Evolutionary conservation across 345 rosid genomes (phyloP).

Genomic region (Citrus mangshanensis): DNA sequence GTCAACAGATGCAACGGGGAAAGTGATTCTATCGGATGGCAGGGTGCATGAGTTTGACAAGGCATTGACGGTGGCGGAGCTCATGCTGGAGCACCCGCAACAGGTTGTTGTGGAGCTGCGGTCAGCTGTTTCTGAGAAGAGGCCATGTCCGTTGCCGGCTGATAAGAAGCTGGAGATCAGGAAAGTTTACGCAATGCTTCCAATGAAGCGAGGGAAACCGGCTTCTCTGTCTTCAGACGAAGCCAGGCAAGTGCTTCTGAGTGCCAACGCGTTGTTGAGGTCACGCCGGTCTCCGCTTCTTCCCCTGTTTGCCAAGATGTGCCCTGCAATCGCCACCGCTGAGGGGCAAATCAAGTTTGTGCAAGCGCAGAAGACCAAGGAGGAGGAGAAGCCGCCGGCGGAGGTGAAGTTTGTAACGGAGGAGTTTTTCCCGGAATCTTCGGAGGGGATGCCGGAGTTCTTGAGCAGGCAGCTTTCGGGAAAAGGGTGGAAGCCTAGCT

Average conservation of each 20-base stretch:
- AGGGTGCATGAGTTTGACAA: conserved; percentile 43
- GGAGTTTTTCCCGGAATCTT: conserved; percentile 23
- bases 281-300: conserved; percentile 33
- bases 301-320: conserved; percentile 46
- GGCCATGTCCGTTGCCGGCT: conserved; percentile 66
- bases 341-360: conserved; percentile 10
- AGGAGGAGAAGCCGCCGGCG: conserved; percentile 4
- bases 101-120: conserved; percentile 74
- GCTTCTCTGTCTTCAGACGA: conserved; percentile 45
- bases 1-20: conserved; percentile 27
- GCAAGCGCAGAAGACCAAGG: conserved; percentile 12
- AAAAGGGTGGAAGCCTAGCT: conserved; percentile 81
- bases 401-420: conserved; percentile 10
- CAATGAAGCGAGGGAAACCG: conserved; percentile 45
- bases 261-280: conserved; percentile 48
- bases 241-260: conserved; percentile 38
- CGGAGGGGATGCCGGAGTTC: conserved; percentile 44
- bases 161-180: conserved; percentile 54
- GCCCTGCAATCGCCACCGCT: conserved; percentile 15
- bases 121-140: conserved; percentile 27
- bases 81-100: conserved; percentile 73
- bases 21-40: conserved; percentile 65
- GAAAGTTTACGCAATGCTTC: conserved; percentile 64
- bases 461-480: conserved; percentile 62
- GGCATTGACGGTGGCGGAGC: conserved; percentile 66